phyloP scores from a whole-genome alignment of 148 eudicot species.

The Selenicereus undatus region DNA sequence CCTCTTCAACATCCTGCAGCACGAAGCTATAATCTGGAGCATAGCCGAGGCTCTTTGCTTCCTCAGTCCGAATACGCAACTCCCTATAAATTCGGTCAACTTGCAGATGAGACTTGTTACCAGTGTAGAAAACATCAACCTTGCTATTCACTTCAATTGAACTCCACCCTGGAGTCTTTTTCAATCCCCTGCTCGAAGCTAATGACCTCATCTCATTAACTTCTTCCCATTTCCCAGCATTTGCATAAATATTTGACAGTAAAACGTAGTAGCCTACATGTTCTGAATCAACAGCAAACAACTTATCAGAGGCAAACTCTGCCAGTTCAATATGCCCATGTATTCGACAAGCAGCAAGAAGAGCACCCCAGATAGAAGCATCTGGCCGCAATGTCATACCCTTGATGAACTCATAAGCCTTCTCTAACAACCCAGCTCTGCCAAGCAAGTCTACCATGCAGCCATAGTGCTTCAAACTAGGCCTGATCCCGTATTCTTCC shows the following conservation, averaged over 20 bases:
- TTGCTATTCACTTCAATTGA: conserved; percentile 51
- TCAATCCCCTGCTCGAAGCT: conserved; percentile 59
- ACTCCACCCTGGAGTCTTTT: conserved; percentile 85
- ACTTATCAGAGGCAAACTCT: conserved; percentile 46
- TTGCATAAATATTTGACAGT: conserved; percentile 68
- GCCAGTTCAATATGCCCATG: conserved; percentile 66
- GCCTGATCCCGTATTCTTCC: conserved; percentile 45
- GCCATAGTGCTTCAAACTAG: conserved; percentile 64
- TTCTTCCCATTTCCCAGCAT: conserved; percentile 66
- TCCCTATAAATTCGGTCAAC: conserved; percentile 45
- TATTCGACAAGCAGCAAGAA: conserved; percentile 72
- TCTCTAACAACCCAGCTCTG: conserved; percentile 56
- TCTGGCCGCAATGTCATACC: conserved; percentile 58
- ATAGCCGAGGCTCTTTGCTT: conserved; percentile 59
- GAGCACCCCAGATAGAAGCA: conserved; percentile 82
- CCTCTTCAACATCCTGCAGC: conserved; percentile 79
- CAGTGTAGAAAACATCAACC: conserved; percentile 61
- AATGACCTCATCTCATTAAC: conserved; percentile 58
- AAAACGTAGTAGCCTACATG: conserved; percentile 68
- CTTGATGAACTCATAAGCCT: conserved; percentile 48
- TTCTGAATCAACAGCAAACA: conserved; percentile 48
- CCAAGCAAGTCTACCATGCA: conserved; percentile 82
- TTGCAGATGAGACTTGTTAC: conserved; percentile 55
- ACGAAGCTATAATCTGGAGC: conserved; percentile 59
- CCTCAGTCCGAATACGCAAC: conserved; percentile 39